Evolutionary conservation across 1,284 basidiomycete genomes (phyloP).

Genomic region (Cryptococcus wingfieldii): DNA sequence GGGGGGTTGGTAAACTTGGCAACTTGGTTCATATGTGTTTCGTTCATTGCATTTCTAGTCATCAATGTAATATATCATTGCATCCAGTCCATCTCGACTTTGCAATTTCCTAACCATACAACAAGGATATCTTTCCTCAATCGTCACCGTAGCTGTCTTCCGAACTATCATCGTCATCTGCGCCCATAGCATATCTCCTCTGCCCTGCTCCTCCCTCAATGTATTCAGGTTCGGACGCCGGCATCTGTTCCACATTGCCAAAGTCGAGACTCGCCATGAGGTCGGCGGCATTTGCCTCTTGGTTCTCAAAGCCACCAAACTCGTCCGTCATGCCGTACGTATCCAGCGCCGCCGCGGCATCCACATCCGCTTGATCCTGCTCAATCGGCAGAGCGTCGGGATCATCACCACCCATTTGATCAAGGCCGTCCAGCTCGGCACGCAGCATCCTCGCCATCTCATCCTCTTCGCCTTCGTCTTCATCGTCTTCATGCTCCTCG

Average conservation of each 20-base stretch:
- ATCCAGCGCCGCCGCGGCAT: constrained; percentile 17
- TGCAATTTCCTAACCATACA: background rate
- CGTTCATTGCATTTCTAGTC: background rate
- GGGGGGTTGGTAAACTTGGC: constrained; percentile 27
- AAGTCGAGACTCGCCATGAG: background rate
- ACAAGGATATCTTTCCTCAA: background rate
- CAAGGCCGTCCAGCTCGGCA: constrained; percentile 47
- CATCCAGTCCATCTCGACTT: background rate
- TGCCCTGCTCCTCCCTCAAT: constrained; percentile 40
- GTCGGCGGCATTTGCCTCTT: background rate
- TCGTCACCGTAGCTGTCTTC: constrained; percentile 30
- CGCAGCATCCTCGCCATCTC: constrained; percentile 38
- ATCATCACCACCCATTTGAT: constrained; percentile 9
- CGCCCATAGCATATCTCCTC: constrained; percentile 29
- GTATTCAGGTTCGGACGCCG: background rate
- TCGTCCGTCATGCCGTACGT: constrained; percentile 10
- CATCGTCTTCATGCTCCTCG: constrained; percentile 19
- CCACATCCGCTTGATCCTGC: constrained; percentile 4
- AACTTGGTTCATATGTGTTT: background rate
- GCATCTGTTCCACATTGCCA: background rate
- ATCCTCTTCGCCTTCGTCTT: constrained; percentile 31
- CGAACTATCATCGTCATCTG: constrained; percentile 25
- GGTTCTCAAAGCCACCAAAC: constrained; percentile 2
- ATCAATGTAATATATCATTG: background rate
- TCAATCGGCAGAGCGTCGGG: background rate